Percentiles rank a stretch among this genome's conserved stretches.
Conservation (phyloP, 2,329 filamentous ascomycete species). For the Gaeumannomyces sp. region DNA sequence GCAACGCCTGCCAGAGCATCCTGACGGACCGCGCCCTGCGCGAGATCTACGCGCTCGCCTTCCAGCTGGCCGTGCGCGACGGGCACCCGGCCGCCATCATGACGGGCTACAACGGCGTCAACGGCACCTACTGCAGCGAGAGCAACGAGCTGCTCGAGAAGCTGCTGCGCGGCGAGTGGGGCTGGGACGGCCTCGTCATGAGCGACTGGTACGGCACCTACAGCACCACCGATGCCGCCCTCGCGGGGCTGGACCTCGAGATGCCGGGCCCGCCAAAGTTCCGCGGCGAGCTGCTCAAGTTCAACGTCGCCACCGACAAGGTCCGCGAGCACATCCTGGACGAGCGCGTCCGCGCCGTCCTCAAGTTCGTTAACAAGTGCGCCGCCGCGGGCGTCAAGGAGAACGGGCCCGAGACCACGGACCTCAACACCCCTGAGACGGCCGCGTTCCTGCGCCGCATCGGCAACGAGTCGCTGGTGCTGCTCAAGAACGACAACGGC, state of each 20-base stretch:
- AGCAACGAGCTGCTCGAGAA: slow-evolving; percentile 42
- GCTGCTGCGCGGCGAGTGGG: slow-evolving; percentile 51
- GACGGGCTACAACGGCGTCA: slow-evolving; percentile 55
- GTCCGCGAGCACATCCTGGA: slow-evolving; percentile 32
- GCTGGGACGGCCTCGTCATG: slow-evolving; percentile 51
- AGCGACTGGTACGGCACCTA: slow-evolving; percentile 56
- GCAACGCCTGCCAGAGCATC: slow-evolving; percentile 48
- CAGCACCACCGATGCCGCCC: slow-evolving; percentile 42
- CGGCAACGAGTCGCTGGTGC: slow-evolving; percentile 57
- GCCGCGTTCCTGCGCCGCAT: slow-evolving; percentile 27
- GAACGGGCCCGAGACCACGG: slow-evolving; percentile 17
- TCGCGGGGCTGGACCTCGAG: slow-evolving; percentile 51
- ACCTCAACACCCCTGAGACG: slow-evolving; percentile 14
- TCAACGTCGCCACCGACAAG: slow-evolving; percentile 50
- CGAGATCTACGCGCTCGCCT: slow-evolving; percentile 53
- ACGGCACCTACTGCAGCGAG: slow-evolving; percentile 50
- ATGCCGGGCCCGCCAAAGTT: slow-evolving; percentile 52
- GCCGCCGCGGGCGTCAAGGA: slow-evolving; percentile 43
- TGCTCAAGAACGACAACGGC: slow-evolving; percentile 64
- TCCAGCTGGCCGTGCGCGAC: slow-evolving; percentile 49
- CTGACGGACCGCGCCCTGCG: slow-evolving; percentile 50
- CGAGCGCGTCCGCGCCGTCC: slow-evolving; percentile 36
- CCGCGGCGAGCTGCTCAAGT: slow-evolving; percentile 44
- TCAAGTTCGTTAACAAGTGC: slow-evolving; percentile 54
- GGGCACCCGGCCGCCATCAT: slow-evolving; percentile 48